Percentiles rank a stretch among this genome's conserved stretches.
phyloP scores from a whole-genome alignment of 768 basidiomycete species.

The Boletus vermiculosoides region DNA sequence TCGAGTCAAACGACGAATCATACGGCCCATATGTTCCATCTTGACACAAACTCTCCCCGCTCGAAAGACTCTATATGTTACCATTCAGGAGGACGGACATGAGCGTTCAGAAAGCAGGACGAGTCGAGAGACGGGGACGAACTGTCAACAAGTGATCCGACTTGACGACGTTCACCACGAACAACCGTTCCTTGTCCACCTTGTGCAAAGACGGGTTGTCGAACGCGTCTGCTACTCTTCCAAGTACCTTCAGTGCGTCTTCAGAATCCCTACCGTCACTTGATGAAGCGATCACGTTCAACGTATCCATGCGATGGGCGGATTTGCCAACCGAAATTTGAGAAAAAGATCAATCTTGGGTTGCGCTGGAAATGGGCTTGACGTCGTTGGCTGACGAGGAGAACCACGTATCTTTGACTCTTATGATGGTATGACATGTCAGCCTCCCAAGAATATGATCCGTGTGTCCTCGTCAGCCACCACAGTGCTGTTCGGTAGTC shows the following conservation, averaged over 20 bases:
- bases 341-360: neutral
- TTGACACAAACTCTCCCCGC: slow-evolving; percentile 10
- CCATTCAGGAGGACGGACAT: neutral
- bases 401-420: neutral
- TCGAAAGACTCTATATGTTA: slow-evolving; percentile 15
- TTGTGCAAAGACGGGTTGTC: slow-evolving; percentile 23
- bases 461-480: slow-evolving; percentile 11
- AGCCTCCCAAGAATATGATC: slow-evolving; percentile 8
- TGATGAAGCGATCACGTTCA: neutral
- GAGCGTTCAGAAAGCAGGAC: neutral
- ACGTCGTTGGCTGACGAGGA: slow-evolving; percentile 8
- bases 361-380: neutral
- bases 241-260: slow-evolving; percentile 26
- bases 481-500: neutral
- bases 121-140: neutral
- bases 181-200: slow-evolving; percentile 18
- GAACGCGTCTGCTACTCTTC: slow-evolving; percentile 31
- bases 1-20: slow-evolving; percentile 13
- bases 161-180: slow-evolving; percentile 25
- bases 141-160: slow-evolving; percentile 22
- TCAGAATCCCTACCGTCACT: neutral
- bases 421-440: slow-evolving; percentile 11
- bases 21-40: slow-evolving; percentile 2
- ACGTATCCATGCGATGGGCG: slow-evolving; percentile 7
- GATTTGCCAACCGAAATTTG: neutral